phyloP scores from a whole-genome alignment of 2,329 filamentous ascomycete species.

The Talaromyces sp. region DNA sequence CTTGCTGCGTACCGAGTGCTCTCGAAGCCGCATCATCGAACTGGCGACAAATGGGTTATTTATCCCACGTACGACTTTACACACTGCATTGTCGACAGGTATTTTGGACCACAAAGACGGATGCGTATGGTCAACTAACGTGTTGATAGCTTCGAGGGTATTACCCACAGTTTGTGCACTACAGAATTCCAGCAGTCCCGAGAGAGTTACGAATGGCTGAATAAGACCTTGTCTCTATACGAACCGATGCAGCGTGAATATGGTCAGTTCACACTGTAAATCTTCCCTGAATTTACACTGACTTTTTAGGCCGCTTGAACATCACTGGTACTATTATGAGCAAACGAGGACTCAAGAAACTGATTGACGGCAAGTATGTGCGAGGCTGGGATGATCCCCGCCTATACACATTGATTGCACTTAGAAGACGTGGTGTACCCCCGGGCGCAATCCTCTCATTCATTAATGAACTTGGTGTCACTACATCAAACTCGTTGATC shows the following conservation, averaged over 20 bases:
- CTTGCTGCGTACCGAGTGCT: conserved; percentile 84
- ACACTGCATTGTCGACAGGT: conserved; percentile 82
- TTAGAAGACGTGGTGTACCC: conserved; percentile 80
- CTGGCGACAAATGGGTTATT: conserved; percentile 81
- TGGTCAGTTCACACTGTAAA: conserved; percentile 33
- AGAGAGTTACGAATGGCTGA: conserved; percentile 84
- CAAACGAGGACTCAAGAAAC: conserved; percentile 76
- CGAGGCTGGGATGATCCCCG: conserved; percentile 89
- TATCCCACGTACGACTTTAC: conserved; percentile 95
- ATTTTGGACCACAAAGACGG: neutral
- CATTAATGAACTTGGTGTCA: conserved; percentile 87
- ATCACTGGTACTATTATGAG: conserved; percentile 81
- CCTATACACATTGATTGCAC: conserved; percentile 79
- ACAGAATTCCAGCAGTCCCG: conserved; percentile 84
- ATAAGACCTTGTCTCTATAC: conserved; percentile 51
- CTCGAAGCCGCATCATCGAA: conserved; percentile 57
- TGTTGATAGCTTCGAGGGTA: conserved; percentile 77
- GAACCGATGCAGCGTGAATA: conserved; percentile 93
- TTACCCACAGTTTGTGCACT: conserved; percentile 90
- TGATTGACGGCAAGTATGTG: conserved; percentile 73
- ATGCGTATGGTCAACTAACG: neutral
- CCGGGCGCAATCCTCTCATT: conserved; percentile 86
- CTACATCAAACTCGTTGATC: conserved; percentile 74
- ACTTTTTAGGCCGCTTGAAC: conserved; percentile 56
- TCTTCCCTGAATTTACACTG: neutral